These are phyloP conservation scores for Peronosclerospora sorghi DNA, from an alignment of 352 stramenopile genomes.

Conservation along the genomic window DNA sequence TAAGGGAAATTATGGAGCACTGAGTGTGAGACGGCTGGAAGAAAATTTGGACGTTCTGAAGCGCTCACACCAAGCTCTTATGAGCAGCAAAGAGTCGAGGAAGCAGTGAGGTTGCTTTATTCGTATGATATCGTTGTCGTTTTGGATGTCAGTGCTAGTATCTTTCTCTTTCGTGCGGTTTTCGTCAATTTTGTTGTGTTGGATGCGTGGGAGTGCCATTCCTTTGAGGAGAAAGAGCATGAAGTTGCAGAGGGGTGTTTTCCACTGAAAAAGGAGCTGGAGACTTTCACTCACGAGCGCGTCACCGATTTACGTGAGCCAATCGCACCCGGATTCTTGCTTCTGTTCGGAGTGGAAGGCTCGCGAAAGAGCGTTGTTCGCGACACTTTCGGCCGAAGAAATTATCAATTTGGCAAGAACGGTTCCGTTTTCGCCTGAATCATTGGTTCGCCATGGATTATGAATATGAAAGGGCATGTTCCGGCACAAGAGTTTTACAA, in stretches of 20 bases:
- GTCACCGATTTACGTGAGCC: conserved; percentile 16
- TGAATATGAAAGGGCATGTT: conserved; percentile 21
- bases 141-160: conserved; percentile 20
- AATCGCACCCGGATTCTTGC: conserved; percentile 23
- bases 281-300: conserved; percentile 20
- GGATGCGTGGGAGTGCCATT: conserved; percentile 23
- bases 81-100: conserved; percentile 1
- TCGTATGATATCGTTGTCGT: conserved; percentile 18
- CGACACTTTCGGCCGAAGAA: conserved; percentile 11
- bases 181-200: conserved; percentile 25
- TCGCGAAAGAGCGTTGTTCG: conserved; percentile 22
- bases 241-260: conserved; percentile 17
- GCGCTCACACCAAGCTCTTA: conserved; percentile 2
- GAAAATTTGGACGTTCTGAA: conserved; percentile 41
- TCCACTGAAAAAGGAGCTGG: conserved; percentile 19
- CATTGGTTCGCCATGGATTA: conserved; percentile 22
- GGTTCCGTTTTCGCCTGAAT: conserved; percentile 33
- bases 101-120: conserved; percentile 21
- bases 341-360: conserved; percentile 39
- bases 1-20: conserved; percentile 58
- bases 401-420: conserved; percentile 19
- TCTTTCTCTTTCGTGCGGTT: conserved; percentile 20
- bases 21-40: conserved; percentile 65
- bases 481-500: conserved; percentile 23
- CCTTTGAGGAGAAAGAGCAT: conserved; percentile 12